Percentiles rank a stretch among this genome's conserved stretches.
Evolutionary conservation across 805 yeast genomes (phyloP).

Genomic region (Myxozyma neotropica): DNA sequence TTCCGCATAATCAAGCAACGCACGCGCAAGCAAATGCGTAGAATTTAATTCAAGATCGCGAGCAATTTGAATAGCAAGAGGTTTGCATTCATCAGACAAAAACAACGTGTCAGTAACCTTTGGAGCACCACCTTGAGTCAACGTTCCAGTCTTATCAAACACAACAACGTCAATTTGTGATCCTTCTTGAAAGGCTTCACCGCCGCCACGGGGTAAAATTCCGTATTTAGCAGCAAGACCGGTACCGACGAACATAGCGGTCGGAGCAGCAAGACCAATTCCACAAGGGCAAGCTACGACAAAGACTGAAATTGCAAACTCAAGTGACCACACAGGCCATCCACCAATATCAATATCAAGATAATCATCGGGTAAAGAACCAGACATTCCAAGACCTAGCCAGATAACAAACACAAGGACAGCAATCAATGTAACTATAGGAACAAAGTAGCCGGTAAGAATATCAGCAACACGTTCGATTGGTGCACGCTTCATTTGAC

Average conservation of each 20-base stretch:
- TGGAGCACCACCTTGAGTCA: conserved; percentile 65
- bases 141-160: conserved; percentile 79
- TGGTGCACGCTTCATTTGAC: conserved; percentile 72
- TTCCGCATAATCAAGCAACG: conserved; percentile 52
- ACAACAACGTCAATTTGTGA: conserved; percentile 64
- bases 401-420: conserved; percentile 68
- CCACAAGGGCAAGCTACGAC: conserved; percentile 89
- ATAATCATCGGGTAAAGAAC: conserved; percentile 56
- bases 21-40: conserved; percentile 67
- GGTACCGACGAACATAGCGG: conserved; percentile 77
- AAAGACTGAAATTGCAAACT: conserved; percentile 76
- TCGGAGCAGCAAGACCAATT: conserved; percentile 81
- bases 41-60: conserved; percentile 65
- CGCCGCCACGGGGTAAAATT: conserved; percentile 77
- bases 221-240: conserved; percentile 79
- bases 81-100: conserved; percentile 32
- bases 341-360: conserved; percentile 70
- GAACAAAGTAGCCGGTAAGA: conserved; percentile 73
- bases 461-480: conserved; percentile 70
- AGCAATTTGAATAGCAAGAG: conserved; percentile 51
- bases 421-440: conserved; percentile 63
- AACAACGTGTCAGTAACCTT: conserved; percentile 54
- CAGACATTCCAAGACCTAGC: conserved; percentile 60
- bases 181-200: conserved; percentile 79
- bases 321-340: conserved; percentile 76